phyloP scores from a whole-genome alignment of 495 filamentous ascomycete species.

The Aspergillus homomorphus region DNA sequence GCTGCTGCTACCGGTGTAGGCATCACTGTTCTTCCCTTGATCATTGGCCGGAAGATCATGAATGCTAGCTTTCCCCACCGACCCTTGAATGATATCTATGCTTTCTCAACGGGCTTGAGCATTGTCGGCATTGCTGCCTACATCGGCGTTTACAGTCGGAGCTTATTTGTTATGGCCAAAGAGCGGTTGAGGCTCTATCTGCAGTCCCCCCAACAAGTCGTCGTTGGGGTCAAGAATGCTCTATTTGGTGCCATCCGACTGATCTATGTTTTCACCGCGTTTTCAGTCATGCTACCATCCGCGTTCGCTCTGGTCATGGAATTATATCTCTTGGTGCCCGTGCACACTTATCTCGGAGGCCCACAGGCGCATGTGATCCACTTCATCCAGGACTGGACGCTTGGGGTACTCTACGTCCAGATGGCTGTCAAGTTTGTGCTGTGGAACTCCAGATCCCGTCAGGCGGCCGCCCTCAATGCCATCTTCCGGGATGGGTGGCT shows the following conservation, averaged over 20 bases:
- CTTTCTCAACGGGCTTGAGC: slow-evolving; percentile 85
- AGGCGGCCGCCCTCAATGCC: slow-evolving; percentile 68
- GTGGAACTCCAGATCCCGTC: slow-evolving; percentile 59
- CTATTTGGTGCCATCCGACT: slow-evolving; percentile 39
- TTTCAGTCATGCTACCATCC: slow-evolving; percentile 74
- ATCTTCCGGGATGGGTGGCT: slow-evolving; percentile 78
- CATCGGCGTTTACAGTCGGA: slow-evolving; percentile 49
- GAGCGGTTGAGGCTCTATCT: slow-evolving; percentile 31
- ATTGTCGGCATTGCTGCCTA: slow-evolving; percentile 66
- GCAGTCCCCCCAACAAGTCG: slow-evolving; percentile 33
- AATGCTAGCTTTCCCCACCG: slow-evolving; percentile 60
- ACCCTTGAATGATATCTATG: slow-evolving; percentile 91
- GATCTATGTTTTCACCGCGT: slow-evolving; percentile 67
- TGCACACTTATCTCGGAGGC: slow-evolving; percentile 72
- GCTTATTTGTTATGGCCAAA: slow-evolving; percentile 38
- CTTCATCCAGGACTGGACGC: slow-evolving; percentile 88
- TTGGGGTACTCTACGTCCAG: slow-evolving; percentile 89
- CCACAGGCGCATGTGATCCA: slow-evolving; percentile 69
- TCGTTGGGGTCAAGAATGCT: slow-evolving; percentile 12
- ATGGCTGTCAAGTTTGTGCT: slow-evolving; percentile 71
- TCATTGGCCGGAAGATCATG: slow-evolving; percentile 78
- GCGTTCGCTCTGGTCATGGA: slow-evolving; percentile 81
- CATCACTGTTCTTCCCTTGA: slow-evolving; percentile 81
- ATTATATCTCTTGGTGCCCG: slow-evolving; percentile 82
- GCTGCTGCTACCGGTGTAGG: slow-evolving; percentile 88